Evolutionary conservation across 1,284 basidiomycete species (phyloP), one percentile per base, ranked within the genome.

Genomic region (Trametes polyzona): DNA sequence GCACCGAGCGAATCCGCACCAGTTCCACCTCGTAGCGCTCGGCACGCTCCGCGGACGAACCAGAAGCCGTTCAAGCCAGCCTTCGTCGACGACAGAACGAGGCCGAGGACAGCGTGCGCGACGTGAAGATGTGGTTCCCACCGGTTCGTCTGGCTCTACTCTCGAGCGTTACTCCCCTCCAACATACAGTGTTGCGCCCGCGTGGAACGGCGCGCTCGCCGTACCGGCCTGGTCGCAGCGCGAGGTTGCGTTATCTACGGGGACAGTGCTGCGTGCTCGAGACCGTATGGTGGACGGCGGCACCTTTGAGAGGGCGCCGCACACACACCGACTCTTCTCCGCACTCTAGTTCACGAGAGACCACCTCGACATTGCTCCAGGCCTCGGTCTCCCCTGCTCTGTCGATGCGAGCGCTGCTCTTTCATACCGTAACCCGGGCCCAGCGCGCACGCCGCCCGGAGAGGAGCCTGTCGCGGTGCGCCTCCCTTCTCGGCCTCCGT

Each of bases 1-100:
- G 84, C 86, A 88, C 62, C 83, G 90, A 68, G 78, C 87, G 2
- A 91, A 91, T 56, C 91, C 93, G 0, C 91, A 98, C 70, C 83
- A 87, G 14, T 96, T 98, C 68, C 88, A 96, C 60, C 76, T 94
- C 12, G 73, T 93, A 9, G 81, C 92, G 1, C 76, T 93, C 17
- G 90, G 92, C 0, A 87, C 90, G 0, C 76, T 97, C 77, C 82
- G 1, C 80, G 93, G 33, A 82, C 77, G 3, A 80, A 81, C 2
- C 96, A 98, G 71, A 93, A 91, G 67, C 77, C 94, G 17, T 86
- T 76, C 72, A 93, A 93, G 70, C 90, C 90, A 1, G 78, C 80
- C 16, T 92, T 87, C 71, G 92, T 93, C 65, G 83, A 86, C 19
- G 74, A 63, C 81, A 83, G 65, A 78, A 83, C 55, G 80, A 81